Base-by-base conservation (phyloP, 2,329 filamentous ascomycete genomes). In the Colletotrichum higginsianum region DNA sequence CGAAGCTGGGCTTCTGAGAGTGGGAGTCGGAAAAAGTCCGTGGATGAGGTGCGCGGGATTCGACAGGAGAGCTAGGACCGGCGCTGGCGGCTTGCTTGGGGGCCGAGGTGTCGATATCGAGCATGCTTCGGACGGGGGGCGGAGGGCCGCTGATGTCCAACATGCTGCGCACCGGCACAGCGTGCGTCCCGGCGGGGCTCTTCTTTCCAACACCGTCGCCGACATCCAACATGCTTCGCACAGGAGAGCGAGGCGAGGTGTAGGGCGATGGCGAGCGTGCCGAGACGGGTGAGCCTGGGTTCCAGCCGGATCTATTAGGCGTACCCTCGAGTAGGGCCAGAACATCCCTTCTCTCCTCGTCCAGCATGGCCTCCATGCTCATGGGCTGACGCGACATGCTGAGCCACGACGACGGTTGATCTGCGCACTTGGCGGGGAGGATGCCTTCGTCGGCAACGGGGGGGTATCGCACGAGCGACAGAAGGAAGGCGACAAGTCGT, bases 291-390 rank as follows among this genome's bases (percentile, higher is more conserved):
- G 80, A 79, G 50, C 65, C 60, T 57, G 80, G 75, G 76, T 77
- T 72, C 78, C 74, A 66, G 63, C 76, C 77, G 73, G 75, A 76
- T 50, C 65, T 72, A 72, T 74, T 76, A 46, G 64, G 67, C 61
- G 82, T 84, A 55, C 86, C 87, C 79, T 93, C 91, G 52, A 94
- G 85, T 73, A 94, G 84, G 58, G 90, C 90, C 75, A 94, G 85
- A 49, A 95, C 91, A 82, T 94, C 92, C 74, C 87, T 86, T 73
- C 92, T 89, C 85, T 96, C 93, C 84, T 94, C 91, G 79, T 95
- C 93, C 74, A 95, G 86, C 75, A 91, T 89, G 60, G 92, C 89
- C 82, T 94, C 93, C 78, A 95, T 89, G 78, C 92, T 94, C 91
- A 94, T 94, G 23, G 85, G 84, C 61, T 82, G 81, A 61, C 74